Percentiles rank a stretch among this genome's conserved stretches.
Evolutionary conservation across 306 rosid genomes (phyloP).

Genomic region (Begonia fuchsioides): DNA sequence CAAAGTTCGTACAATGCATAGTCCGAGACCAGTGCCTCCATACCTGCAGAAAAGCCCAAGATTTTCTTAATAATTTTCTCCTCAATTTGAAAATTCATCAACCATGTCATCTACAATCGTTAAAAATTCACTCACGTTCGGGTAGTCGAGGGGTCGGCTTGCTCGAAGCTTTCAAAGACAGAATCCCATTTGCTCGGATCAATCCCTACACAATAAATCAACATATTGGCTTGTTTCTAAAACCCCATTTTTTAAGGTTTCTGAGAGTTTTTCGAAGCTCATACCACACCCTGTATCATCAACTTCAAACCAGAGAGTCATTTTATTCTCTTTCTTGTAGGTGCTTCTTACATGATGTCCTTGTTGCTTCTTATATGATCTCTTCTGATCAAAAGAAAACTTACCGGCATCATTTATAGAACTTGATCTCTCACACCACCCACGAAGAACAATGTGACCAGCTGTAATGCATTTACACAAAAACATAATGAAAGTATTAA

Average conservation of each 20-base stretch:
- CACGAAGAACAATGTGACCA: conserved; percentile 88
- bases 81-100: background rate
- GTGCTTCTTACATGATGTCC: conserved; percentile 37
- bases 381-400: conserved; percentile 40
- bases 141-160: conserved; percentile 97
- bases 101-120: too few relatives aligned
- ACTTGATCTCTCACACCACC: conserved; percentile 60
- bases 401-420: conserved; percentile 23
- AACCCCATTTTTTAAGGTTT: conserved; percentile 1
- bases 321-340: conserved; percentile 44
- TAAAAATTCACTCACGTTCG: conserved; percentile 50
- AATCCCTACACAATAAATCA: conserved; percentile 39
- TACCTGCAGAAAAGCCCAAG: conserved; percentile 48
- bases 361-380: conserved; percentile 42
- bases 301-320: conserved; percentile 87
- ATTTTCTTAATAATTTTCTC: background rate
- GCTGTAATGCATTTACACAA: conserved; percentile 37
- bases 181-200: conserved; percentile 96
- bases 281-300: conserved; percentile 96
- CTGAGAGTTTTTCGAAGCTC: conserved; percentile 11
- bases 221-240: conserved; percentile 1
- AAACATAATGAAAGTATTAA: too few relatives aligned
- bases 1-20: conserved; percentile 89
- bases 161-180: conserved; percentile 98
- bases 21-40: conserved; percentile 99